phyloP scores from a whole-genome alignment of 1,139 yeast genomes.

The Kodamaea derodonti region DNA sequence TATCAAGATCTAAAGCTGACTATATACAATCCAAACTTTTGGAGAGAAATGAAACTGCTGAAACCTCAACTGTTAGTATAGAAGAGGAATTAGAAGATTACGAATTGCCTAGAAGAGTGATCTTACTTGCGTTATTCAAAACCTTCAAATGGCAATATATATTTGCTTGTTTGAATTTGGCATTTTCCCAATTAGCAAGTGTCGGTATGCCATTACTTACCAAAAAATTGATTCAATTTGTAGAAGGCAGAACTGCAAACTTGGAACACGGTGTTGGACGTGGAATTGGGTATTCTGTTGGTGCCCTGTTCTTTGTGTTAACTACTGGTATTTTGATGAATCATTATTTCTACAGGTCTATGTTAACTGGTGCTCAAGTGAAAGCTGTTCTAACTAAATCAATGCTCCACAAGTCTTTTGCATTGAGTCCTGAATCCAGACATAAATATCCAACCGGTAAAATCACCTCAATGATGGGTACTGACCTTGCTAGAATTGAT shows the following conservation, averaged over 20 bases:
- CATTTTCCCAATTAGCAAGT: slow-evolving; percentile 15
- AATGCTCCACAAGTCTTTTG: slow-evolving; percentile 30
- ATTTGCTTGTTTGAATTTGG: slow-evolving; percentile 18
- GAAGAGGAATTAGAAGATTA: slow-evolving; percentile 25
- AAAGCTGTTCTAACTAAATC: slow-evolving; percentile 35
- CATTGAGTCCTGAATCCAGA: slow-evolving; percentile 23
- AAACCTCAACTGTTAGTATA: slow-evolving; percentile 14
- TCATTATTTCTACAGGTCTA: slow-evolving; percentile 59
- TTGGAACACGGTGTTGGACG: slow-evolving; percentile 19
- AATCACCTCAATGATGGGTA: slow-evolving; percentile 58
- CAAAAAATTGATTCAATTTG: slow-evolving; percentile 39
- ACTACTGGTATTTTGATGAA: slow-evolving; percentile 47
- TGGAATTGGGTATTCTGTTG: slow-evolving; percentile 33
- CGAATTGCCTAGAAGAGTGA: slow-evolving; percentile 11
- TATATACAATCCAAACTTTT: slow-evolving; percentile 21
- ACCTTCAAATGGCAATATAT: slow-evolving; percentile 29
- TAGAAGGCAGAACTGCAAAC: slow-evolving; percentile 29
- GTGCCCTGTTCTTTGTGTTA: slow-evolving; percentile 21
- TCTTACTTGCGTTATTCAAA: slow-evolving; percentile 19
- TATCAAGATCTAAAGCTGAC: slow-evolving; percentile 17
- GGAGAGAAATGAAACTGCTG: slow-evolving; percentile 22
- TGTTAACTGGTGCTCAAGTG: slow-evolving; percentile 39
- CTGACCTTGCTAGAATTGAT: slow-evolving; percentile 78
- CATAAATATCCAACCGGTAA: slow-evolving; percentile 30
- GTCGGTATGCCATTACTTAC: slow-evolving; percentile 31